Evolutionary conservation across 2,329 filamentous ascomycete species (phyloP).

Genomic region (Alternaria gansuensis): DNA sequence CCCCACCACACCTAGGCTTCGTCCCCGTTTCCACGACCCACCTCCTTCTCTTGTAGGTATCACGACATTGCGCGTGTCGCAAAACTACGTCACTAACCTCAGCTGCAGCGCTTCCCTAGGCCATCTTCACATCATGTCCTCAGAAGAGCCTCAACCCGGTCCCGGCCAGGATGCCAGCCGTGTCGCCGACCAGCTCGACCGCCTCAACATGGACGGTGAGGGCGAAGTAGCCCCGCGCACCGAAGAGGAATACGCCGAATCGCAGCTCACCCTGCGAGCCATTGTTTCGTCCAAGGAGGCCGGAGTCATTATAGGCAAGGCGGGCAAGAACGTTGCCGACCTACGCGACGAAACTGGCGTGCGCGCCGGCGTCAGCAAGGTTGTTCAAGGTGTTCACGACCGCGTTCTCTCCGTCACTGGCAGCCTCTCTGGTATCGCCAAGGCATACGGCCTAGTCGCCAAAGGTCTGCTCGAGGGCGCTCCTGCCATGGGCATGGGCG

Average conservation of each 20-base stretch:
- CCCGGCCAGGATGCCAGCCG: conserved; percentile 48
- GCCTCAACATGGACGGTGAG: conserved; percentile 52
- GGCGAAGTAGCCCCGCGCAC: conserved; percentile 86
- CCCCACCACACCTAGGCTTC: conserved; percentile 12
- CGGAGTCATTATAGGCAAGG: conserved; percentile 98
- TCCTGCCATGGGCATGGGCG: conserved; percentile 95
- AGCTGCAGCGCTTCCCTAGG: conserved; percentile 36
- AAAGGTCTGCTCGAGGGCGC: conserved; percentile 91
- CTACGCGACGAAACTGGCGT: conserved; percentile 97
- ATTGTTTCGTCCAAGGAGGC: conserved; percentile 99
- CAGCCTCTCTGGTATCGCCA: conserved; percentile 84
- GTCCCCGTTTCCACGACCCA: conserved; percentile 12
- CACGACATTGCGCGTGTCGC: conserved; percentile 26
- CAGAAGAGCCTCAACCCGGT: conserved; percentile 51
- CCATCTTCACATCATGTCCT: conserved; percentile 55
- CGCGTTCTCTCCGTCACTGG: conserved; percentile 96
- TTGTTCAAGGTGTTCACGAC: conserved; percentile 96
- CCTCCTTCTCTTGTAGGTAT: conserved; percentile 31
- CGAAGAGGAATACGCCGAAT: conserved; percentile 94
- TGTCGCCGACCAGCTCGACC: conserved; percentile 55
- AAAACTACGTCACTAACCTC: conserved; percentile 42
- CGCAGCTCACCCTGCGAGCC: conserved; percentile 91
- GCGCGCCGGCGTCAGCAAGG: conserved; percentile 98
- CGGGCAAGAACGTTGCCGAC: conserved; percentile 97
- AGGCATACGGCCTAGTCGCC: conserved; percentile 92